A percentile compares a stretch with the other conserved stretches of the same genome.
These are phyloP conservation scores for Quercus aquifolioides DNA, from an alignment of 306 rosid species.

Conservation along the genomic window DNA sequence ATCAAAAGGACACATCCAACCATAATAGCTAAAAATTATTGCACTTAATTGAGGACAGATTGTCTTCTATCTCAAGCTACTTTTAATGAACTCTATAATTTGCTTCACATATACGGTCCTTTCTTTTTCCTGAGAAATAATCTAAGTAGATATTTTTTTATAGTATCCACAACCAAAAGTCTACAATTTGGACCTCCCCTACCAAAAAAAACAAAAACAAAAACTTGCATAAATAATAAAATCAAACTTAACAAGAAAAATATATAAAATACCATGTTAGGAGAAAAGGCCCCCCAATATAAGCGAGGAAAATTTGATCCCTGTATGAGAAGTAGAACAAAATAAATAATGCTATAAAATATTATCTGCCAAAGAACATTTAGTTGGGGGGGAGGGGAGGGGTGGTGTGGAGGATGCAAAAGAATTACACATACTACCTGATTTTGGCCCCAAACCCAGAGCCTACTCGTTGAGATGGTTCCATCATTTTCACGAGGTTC, in stretches of 20 bases:
- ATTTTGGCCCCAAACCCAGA: constrained; percentile 98
- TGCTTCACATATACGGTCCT: neutral
- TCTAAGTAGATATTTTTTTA: neutral
- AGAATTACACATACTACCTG: constrained; percentile 47
- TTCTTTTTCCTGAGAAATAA: no score
- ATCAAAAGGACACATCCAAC: neutral
- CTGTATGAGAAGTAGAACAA: constrained; percentile 35
- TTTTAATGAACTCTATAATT: neutral
- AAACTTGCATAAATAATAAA: neutral
- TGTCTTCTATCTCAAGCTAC: neutral
- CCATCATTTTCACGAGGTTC: constrained; percentile 79
- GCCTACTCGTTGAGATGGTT: constrained; percentile 59
- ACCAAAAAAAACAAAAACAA: neutral
- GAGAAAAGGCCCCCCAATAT: constrained; percentile 81
- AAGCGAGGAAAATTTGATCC: constrained; percentile 88
- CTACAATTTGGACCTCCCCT: neutral
- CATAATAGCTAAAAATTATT: neutral
- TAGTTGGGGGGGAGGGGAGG: fast-evolving
- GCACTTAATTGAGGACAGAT: neutral
- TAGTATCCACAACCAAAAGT: neutral
- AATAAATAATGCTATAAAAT: neutral
- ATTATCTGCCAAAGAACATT: neutral
- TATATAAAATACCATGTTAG: constrained; percentile 55
- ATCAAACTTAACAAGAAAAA: neutral
- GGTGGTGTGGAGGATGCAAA: neutral